These are phyloP conservation scores for Populus nigra DNA, from an alignment of 345 rosid genomes.

Conservation along the genomic window DNA sequence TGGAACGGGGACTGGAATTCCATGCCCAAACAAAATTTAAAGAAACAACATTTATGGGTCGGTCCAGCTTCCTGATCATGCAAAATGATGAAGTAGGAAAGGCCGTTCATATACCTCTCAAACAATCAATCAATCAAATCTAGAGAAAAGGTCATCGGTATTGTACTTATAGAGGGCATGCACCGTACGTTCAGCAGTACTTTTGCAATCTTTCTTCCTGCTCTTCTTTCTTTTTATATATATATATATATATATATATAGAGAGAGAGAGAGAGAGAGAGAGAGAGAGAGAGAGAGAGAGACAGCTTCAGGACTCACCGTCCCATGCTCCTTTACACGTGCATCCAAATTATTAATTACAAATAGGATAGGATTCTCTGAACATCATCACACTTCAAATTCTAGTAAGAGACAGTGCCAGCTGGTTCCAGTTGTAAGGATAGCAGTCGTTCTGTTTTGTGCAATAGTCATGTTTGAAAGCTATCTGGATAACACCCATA, in stretches of 20 bases:
- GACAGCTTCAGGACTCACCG: neutral
- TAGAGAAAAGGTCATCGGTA: neutral
- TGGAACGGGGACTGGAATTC: too few relatives aligned
- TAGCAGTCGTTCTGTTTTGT: too few relatives aligned
- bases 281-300: neutral
- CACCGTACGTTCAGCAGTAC: slow-evolving; percentile 10
- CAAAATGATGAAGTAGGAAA: too few relatives aligned
- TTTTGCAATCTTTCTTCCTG: neutral
- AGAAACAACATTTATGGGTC: too few relatives aligned
- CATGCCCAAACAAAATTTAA: too few relatives aligned
- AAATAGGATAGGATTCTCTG: neutral
- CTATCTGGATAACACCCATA: too few relatives aligned
- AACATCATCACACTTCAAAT: neutral
- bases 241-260: too few relatives aligned
- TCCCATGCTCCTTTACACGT: neutral
- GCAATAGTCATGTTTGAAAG: too few relatives aligned
- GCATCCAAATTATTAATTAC: too few relatives aligned
- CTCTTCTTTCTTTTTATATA: too few relatives aligned
- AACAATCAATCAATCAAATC: neutral
- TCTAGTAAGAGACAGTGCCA: neutral
- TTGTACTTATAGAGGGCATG: neutral
- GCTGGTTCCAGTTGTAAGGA: slow-evolving; percentile 21
- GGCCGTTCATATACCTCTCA: neutral
- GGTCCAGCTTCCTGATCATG: too few relatives aligned
- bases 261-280: too few relatives aligned